Evolutionary conservation across 192 early-diverging fungal genomes (phyloP).

Genomic region (Backusella morwellensis): DNA sequence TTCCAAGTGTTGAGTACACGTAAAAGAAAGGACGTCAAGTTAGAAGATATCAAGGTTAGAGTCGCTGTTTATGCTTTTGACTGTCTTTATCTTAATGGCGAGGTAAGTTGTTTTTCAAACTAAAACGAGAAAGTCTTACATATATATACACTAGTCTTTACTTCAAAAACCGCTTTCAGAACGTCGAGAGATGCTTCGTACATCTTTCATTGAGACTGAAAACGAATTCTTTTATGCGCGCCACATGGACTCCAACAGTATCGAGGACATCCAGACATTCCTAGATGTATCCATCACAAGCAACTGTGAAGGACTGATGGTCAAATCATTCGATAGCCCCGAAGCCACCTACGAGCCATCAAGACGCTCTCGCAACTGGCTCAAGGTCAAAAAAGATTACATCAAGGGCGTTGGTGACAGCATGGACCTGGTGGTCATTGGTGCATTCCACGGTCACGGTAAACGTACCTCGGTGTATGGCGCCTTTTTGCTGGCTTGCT

Average conservation of each 20-base stretch:
- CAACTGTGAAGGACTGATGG: slow-evolving; percentile 98
- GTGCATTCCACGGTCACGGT: slow-evolving; percentile 89
- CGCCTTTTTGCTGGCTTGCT: slow-evolving; percentile 94
- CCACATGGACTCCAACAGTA: slow-evolving; percentile 72
- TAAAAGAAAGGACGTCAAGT: slow-evolving; percentile 92
- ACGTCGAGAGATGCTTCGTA: slow-evolving; percentile 71
- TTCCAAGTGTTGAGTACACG: slow-evolving; percentile 97
- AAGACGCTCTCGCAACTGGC: slow-evolving; percentile 96
- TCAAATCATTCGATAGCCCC: slow-evolving; percentile 89
- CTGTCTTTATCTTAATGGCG: slow-evolving; percentile 89
- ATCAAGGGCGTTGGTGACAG: slow-evolving; percentile 91
- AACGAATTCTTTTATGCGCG: slow-evolving; percentile 91
- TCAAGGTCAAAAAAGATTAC: slow-evolving; percentile 99
- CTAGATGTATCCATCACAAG: slow-evolving; percentile 75
- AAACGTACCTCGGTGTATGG: slow-evolving; percentile 98
- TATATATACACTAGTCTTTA: slow-evolving; percentile 53
- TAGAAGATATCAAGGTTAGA: slow-evolving; percentile 89
- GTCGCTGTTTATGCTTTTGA: slow-evolving; percentile 99
- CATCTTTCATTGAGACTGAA: slow-evolving; percentile 72
- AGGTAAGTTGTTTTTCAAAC: slow-evolving; percentile 43
- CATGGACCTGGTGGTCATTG: slow-evolving; percentile 96
- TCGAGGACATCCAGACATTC: slow-evolving; percentile 96
- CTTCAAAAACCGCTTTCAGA: slow-evolving; percentile 70
- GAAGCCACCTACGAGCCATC: slow-evolving; percentile 94
- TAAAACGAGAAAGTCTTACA: neutral